A percentile compares a stretch with the other conserved stretches of the same genome.
These are phyloP conservation scores for Colletotrichum nymphaeae DNA, from an alignment of 2,329 filamentous ascomycete genomes.

Conservation along the genomic window DNA sequence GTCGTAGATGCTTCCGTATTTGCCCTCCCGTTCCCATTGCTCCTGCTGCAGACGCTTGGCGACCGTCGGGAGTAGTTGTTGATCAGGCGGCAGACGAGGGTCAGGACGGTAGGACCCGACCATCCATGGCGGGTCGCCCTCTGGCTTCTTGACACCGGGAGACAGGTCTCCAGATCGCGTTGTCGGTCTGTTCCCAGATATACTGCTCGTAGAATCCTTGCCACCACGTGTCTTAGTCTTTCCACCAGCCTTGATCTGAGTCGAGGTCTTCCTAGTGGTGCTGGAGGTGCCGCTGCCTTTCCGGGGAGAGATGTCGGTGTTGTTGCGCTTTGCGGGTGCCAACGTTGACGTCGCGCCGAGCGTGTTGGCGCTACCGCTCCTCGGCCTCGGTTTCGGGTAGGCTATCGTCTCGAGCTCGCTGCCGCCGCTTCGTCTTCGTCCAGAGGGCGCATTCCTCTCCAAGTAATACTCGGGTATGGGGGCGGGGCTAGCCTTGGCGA, in stretches of 20 bases:
- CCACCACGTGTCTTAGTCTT: constrained; percentile 74
- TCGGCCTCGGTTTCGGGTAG: constrained; percentile 72
- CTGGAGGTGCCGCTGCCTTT: constrained; percentile 50
- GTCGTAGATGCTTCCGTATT: constrained; percentile 86
- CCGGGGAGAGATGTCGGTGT: constrained; percentile 65
- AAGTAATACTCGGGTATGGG: constrained; percentile 79
- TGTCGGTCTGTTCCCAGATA: constrained; percentile 66
- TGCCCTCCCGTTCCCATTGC: constrained; percentile 93
- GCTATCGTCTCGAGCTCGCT: constrained; percentile 67
- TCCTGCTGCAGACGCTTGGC: constrained; percentile 92
- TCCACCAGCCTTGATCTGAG: constrained; percentile 55
- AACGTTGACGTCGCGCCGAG: constrained; percentile 49
- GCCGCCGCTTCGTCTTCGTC: constrained; percentile 69
- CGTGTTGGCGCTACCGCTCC: constrained; percentile 75
- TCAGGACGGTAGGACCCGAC: constrained; percentile 96
- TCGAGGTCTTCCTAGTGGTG: constrained; percentile 57
- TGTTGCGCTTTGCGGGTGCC: constrained; percentile 52
- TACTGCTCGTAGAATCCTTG: constrained; percentile 57
- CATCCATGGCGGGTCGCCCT: constrained; percentile 97
- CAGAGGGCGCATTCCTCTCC: constrained; percentile 78
- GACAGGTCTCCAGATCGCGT: constrained; percentile 71
- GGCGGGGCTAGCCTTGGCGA: constrained; percentile 82
- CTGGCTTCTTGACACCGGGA: constrained; percentile 72
- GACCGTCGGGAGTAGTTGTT: constrained; percentile 95
- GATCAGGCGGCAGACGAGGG: constrained; percentile 90